Evolutionary conservation across 176 grass and related monocot genomes (phyloP), one percentile per base, ranked within the genome.

Genomic region (Lolium multiflorum): DNA sequence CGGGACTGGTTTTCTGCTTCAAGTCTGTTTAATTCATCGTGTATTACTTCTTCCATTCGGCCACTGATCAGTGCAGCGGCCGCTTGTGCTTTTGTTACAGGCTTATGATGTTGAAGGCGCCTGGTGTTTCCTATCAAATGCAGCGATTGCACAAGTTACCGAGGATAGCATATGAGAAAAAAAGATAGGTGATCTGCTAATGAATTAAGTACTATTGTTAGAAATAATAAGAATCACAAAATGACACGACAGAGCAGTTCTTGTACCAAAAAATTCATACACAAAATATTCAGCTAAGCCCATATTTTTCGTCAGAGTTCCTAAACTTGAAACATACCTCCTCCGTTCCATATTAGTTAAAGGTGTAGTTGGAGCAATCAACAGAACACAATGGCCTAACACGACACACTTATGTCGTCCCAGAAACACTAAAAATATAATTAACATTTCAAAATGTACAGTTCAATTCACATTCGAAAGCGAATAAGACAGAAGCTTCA

Each of bases 11-110:
- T 91, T 81, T 94, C 94, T 80, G 58, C 76, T 71, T 96, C 90
- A 61, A 94, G 67, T 89, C 80, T 96, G 82, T 79, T 89, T 70
- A 96, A 46, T 80, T 99, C 97, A 86, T 82, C 76, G 18, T 28
- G 64, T 77, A 96, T 87, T 85, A 76, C 81, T 51, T 94, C 89
- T 84, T 89, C 89, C 89, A 94, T 99, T 90, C 92, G 83, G 60
- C 97, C 97, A 90, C 82, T 88, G 74, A 86, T 93, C 46, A 99
- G 68, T 49, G 92, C 92, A 84, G 93, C 92, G 44, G 97, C 97
- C 60, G 87, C 94, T 83, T 99, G 97, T 57, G 90, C 97, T 90
- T 92, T 99, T 59, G 90, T 99, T 79, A 96, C 94, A 85, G 92
- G 92, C 80, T 87, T 99, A 81, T 90, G 78, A 59, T 92, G 97